These are phyloP conservation scores for Crucibulum parvulum DNA, from an alignment of 1,284 basidiomycete species.

Conservation along the genomic window DNA sequence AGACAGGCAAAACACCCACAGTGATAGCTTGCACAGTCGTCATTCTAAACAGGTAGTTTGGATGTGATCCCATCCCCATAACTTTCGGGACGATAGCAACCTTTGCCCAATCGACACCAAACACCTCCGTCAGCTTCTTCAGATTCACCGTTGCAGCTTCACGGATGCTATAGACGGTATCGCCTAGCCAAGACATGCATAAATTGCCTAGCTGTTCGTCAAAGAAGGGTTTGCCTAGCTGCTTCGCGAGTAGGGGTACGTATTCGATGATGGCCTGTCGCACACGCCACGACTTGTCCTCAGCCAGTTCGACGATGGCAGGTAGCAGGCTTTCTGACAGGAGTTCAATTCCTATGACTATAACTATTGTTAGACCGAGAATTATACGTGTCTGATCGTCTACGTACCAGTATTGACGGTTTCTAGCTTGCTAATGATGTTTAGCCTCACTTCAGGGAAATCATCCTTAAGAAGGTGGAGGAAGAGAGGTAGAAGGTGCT, in stretches of 20 bases:
- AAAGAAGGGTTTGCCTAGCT: conserved; percentile 97
- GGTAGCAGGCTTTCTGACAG: conserved; percentile 96
- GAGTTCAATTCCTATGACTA: conserved; percentile 97
- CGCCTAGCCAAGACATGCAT: conserved; percentile 99
- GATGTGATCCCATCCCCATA: conserved; percentile 96
- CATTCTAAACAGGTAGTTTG: conserved; percentile 99
- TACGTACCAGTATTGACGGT: conserved; percentile 89
- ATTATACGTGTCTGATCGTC: neutral
- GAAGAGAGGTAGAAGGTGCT: conserved; percentile 97
- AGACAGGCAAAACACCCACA: conserved; percentile 53
- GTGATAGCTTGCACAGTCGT: conserved; percentile 99
- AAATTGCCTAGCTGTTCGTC: conserved; percentile 97
- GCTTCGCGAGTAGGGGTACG: conserved; percentile 93
- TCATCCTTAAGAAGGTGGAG: conserved; percentile 98
- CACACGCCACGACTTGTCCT: conserved; percentile 99
- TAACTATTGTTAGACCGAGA: conserved; percentile 5
- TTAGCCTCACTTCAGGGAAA: conserved; percentile 97
- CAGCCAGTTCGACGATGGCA: conserved; percentile 97
- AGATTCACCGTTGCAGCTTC: conserved; percentile 98
- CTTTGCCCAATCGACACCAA: conserved; percentile 98
- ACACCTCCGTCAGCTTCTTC: conserved; percentile 98
- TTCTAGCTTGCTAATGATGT: conserved; percentile 99
- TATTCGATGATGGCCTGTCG: conserved; percentile 99
- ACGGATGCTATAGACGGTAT: conserved; percentile 98
- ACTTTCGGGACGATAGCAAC: conserved; percentile 97